Percentiles rank a stretch among this genome's conserved stretches.
These are phyloP conservation scores for Phytophthora cryptogea DNA, from an alignment of 352 stramenopile genomes.

Conservation along the genomic window DNA sequence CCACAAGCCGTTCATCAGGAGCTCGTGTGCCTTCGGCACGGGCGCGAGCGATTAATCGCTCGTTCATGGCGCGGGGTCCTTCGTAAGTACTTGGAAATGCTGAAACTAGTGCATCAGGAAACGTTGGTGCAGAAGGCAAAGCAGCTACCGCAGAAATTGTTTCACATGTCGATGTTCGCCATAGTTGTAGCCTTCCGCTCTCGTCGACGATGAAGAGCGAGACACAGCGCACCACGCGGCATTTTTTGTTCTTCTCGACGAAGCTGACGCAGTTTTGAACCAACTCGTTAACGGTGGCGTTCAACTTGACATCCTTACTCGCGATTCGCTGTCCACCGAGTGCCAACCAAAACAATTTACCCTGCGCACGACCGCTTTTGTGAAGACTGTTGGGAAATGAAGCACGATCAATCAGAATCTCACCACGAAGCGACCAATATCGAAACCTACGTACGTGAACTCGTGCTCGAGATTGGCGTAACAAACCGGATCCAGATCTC, in stretches of 20 bases:
- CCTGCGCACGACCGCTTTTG: conserved; percentile 59
- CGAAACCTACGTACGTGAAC: conserved; percentile 50
- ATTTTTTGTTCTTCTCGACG: conserved; percentile 70
- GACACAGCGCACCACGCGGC: conserved; percentile 57
- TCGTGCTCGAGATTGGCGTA: conserved; percentile 83
- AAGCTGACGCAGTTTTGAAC: conserved; percentile 53
- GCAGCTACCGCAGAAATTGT: conserved; percentile 42
- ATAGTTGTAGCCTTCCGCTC: conserved; percentile 53
- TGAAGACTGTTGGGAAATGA: conserved; percentile 42
- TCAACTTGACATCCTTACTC: conserved; percentile 76
- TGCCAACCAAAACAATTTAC: conserved; percentile 71
- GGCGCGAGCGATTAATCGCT: conserved; percentile 63
- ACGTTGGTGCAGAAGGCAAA: conserved; percentile 13
- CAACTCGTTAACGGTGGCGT: conserved; percentile 44
- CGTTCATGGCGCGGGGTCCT: conserved; percentile 59
- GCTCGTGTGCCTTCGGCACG: conserved; percentile 51
- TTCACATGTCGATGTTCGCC: conserved; percentile 55
- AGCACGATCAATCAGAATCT: conserved; percentile 34
- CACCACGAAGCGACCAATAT: conserved; percentile 22
- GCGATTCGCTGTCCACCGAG: conserved; percentile 62
- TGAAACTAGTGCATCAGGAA: conserved; percentile 10
- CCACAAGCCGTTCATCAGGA: conserved; percentile 66
- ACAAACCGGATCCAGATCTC: conserved; percentile 60
- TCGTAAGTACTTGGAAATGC: conserved; percentile 40
- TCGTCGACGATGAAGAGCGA: conserved; percentile 68